A percentile compares a stretch with the other conserved stretches of the same genome.
phyloP scores from a whole-genome alignment of 2,329 filamentous ascomycete species.

The Aspergillus ibericus region DNA sequence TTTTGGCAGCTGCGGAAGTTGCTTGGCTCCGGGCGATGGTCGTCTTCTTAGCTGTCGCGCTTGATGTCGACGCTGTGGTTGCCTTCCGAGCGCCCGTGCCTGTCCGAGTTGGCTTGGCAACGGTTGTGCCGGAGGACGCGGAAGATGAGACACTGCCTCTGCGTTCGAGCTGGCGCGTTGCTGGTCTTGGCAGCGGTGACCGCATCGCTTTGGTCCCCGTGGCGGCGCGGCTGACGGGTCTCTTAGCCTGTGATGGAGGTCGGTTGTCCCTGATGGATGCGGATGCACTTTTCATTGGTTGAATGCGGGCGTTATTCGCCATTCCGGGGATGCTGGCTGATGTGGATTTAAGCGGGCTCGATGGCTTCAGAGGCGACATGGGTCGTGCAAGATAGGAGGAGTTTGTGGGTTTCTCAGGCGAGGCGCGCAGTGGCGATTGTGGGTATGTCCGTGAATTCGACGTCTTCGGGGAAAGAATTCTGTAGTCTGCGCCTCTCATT shows the following conservation, averaged over 20 bases:
- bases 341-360: constrained; percentile 39
- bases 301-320: constrained; percentile 18
- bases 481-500: constrained; percentile 52
- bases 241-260: constrained; percentile 30
- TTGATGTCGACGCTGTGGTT: constrained; percentile 26
- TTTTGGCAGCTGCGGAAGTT: constrained; percentile 38
- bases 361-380: constrained; percentile 62
- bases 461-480: constrained; percentile 76
- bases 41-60: constrained; percentile 32
- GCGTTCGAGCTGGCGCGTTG: constrained; percentile 42
- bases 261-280: constrained; percentile 28
- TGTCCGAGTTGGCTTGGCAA: constrained; percentile 33
- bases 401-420: constrained; percentile 44
- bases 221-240: constrained; percentile 32
- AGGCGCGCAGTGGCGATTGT: constrained; percentile 53
- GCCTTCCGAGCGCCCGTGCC: constrained; percentile 32
- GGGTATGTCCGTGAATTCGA: constrained; percentile 72
- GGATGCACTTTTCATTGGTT: constrained; percentile 26
- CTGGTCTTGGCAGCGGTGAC: constrained; percentile 36
- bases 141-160: constrained; percentile 40
- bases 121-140: constrained; percentile 40
- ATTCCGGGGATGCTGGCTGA: constrained; percentile 21
- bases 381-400: constrained; percentile 61
- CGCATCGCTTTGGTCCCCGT: constrained; percentile 30
- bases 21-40: constrained; percentile 29